A percentile compares a stretch with the other conserved stretches of the same genome.
phyloP scores from a whole-genome alignment of 345 rosid species.

The Kernera saxatilis region DNA sequence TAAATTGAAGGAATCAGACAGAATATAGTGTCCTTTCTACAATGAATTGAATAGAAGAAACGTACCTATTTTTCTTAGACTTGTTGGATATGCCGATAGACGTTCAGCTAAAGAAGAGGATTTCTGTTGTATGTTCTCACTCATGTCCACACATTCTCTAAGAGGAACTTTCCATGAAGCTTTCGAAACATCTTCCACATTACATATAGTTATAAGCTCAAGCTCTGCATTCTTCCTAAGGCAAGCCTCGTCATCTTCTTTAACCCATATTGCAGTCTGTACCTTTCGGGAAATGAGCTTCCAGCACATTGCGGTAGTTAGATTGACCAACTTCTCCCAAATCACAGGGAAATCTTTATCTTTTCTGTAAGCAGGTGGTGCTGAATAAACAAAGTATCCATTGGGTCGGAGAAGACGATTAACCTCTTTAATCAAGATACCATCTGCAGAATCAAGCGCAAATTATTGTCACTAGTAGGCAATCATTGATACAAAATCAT shows the following conservation, averaged over 20 bases:
- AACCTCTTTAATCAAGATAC: conserved; percentile 84
- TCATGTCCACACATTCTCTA: conserved; percentile 51
- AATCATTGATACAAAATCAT: neutral
- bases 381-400: conserved; percentile 91
- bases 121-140: conserved; percentile 30
- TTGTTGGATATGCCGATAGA: conserved; percentile 55
- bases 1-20: neutral
- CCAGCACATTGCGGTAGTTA: conserved; percentile 97
- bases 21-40: neutral
- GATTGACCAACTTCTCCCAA: conserved; percentile 77
- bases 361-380: conserved; percentile 91
- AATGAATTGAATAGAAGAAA: neutral
- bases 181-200: conserved; percentile 40
- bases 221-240: conserved; percentile 53
- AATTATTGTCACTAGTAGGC: neutral
- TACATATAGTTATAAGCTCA: conserved; percentile 61
- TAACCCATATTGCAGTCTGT: conserved; percentile 92
- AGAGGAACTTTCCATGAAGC: conserved; percentile 81
- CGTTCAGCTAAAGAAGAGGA: conserved; percentile 60
- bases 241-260: conserved; percentile 60
- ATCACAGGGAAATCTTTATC: conserved; percentile 81
- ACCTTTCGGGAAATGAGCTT: conserved; percentile 75
- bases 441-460: conserved; percentile 46
- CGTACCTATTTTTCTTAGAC: conserved; percentile 58
- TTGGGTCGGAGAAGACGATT: conserved; percentile 69